These are phyloP conservation scores for Coprinopsis strossmayeri DNA, from an alignment of 768 basidiomycete species.

Conservation along the genomic window DNA sequence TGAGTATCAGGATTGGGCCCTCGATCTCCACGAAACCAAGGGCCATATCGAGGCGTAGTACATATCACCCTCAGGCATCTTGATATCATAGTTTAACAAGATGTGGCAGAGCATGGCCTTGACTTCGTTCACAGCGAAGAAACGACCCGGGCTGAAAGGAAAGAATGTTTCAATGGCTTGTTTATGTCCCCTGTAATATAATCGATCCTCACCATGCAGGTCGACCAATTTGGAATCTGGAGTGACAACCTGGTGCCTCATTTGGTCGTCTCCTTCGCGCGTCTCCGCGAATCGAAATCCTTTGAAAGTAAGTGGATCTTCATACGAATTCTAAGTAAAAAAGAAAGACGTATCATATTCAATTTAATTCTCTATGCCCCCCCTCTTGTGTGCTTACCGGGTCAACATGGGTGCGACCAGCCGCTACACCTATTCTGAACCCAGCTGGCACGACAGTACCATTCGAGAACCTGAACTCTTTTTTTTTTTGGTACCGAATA, in stretches of 20 bases:
- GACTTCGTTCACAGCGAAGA: slow-evolving; percentile 32
- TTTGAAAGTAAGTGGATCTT: slow-evolving; percentile 28
- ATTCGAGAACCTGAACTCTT: slow-evolving; percentile 18
- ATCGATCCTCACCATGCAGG: slow-evolving; percentile 19
- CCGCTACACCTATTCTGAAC: neutral
- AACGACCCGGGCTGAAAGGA: slow-evolving; percentile 28
- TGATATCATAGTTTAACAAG: slow-evolving; percentile 32
- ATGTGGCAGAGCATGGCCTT: slow-evolving; percentile 32
- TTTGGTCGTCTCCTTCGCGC: slow-evolving; percentile 14
- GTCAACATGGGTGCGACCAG: neutral
- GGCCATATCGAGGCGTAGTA: neutral
- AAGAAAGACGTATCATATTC: too few species aligned
- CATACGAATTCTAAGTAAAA: slow-evolving; percentile 25
- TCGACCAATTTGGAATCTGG: slow-evolving; percentile 21
- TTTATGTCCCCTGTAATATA: neutral
- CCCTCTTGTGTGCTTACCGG: neutral
- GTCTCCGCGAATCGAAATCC: slow-evolving; percentile 31
- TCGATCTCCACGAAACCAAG: neutral
- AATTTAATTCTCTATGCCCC: neutral
- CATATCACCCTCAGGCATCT: slow-evolving; percentile 11
- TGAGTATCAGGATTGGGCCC: slow-evolving; percentile 3
- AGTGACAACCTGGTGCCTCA: slow-evolving; percentile 22
- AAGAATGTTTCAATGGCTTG: neutral
- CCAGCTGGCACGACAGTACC: slow-evolving; percentile 22
- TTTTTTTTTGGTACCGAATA: neutral